phyloP scores from a whole-genome alignment of 306 rosid genomes.

The Quercus berberidifolia region DNA sequence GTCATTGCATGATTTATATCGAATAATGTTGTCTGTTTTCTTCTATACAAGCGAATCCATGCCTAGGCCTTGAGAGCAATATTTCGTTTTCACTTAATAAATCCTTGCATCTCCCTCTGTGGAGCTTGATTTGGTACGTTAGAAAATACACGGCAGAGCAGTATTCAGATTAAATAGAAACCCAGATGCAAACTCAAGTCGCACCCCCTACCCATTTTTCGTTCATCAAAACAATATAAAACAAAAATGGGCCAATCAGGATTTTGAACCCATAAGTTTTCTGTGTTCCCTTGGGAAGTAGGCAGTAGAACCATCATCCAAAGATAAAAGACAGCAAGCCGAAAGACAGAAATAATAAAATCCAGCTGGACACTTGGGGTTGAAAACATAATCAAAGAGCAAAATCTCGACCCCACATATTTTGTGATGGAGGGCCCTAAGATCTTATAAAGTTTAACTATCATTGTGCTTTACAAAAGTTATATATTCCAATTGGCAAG shows the following conservation, averaged over 20 bases:
- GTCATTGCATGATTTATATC: not conserved
- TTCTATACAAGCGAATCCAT: not conserved
- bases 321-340: not conserved
- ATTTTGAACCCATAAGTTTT: not conserved
- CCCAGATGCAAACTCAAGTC: too few relatives aligned
- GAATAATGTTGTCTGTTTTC: not conserved
- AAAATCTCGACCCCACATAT: not conserved
- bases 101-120: not conserved
- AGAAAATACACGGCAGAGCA: not conserved
- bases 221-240: too few relatives aligned
- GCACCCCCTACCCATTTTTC: too few relatives aligned
- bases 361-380: not conserved
- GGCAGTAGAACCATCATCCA: not conserved
- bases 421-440: not conserved
- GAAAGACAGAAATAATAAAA: not conserved
- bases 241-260: not conserved
- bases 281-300: not conserved
- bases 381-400: not conserved
- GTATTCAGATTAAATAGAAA: not conserved
- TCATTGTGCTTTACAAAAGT: not conserved
- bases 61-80: not conserved
- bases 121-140: not conserved
- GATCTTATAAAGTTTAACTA: not conserved
- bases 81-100: not conserved
- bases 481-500: not conserved